Percentiles rank a stretch among this genome's conserved stretches.
These are phyloP conservation scores for Xerocomus brunneocitrinus DNA, from an alignment of 768 basidiomycete species.

Conservation along the genomic window DNA sequence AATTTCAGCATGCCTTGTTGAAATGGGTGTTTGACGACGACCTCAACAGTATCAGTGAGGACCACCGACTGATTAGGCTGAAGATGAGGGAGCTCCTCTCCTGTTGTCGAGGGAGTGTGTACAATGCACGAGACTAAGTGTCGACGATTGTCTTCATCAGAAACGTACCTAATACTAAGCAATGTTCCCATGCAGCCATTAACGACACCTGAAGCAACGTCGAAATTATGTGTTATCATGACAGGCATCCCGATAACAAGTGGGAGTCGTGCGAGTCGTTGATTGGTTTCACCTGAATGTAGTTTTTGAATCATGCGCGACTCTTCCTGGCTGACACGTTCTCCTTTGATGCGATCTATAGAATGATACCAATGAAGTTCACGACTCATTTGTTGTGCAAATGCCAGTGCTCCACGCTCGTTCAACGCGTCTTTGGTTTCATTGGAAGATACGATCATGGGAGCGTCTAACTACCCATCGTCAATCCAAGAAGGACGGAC, in stretches of 20 bases:
- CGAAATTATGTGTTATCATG: neutral
- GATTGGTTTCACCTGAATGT: neutral
- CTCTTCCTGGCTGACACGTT: neutral
- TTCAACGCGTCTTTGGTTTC: neutral
- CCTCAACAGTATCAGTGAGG: neutral
- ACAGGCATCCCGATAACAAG: neutral
- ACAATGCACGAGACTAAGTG: neutral
- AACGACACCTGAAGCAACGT: neutral
- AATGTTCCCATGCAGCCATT: neutral
- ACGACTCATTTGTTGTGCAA: neutral
- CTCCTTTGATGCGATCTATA: neutral
- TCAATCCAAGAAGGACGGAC: too few species aligned
- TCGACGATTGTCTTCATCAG: neutral
- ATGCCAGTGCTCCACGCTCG: neutral
- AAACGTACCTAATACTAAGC: neutral
- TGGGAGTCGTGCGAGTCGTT: neutral
- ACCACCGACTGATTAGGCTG: neutral
- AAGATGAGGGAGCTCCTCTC: neutral
- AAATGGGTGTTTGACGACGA: neutral
- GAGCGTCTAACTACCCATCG: neutral
- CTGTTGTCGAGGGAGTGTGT: neutral
- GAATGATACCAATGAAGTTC: neutral
- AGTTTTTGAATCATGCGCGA: too few species aligned
- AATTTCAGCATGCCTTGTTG: neutral
- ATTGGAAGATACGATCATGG: neutral